phyloP scores from a whole-genome alignment of 176 grass and related monocot species.

The Areca catechu region DNA sequence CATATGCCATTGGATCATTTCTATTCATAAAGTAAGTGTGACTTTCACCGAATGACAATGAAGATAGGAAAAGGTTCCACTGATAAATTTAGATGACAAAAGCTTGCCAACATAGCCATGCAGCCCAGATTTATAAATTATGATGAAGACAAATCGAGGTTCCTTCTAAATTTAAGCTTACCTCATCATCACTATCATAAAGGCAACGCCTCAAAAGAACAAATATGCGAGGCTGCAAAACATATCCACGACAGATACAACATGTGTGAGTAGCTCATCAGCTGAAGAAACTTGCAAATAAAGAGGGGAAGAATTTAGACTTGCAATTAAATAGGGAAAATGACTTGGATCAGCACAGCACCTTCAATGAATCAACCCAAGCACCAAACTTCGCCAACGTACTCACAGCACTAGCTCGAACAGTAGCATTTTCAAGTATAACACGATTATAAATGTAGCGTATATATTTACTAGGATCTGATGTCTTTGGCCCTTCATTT shows the following conservation, averaged over 20 bases:
- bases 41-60: no score
- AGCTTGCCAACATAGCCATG: no score
- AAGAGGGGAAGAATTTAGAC: no score
- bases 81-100: no score
- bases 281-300: no score
- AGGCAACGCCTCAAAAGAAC: constrained; percentile 88
- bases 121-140: no score
- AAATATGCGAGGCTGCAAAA: constrained; percentile 94
- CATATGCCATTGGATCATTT: no score
- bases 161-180: constrained; percentile 11
- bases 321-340: no score
- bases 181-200: constrained; percentile 99
- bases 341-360: constrained; percentile 7
- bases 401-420: constrained; percentile 92
- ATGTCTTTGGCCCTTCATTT: constrained; percentile 96
- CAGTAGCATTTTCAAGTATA: constrained; percentile 99
- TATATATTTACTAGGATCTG: constrained; percentile 98
- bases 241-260: constrained; percentile 10
- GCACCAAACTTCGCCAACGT: constrained; percentile 95
- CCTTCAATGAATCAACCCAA: constrained; percentile 89
- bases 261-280: no score
- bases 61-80: no score
- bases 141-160: no score
- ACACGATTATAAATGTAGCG: constrained; percentile 96
- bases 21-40: no score